A percentile compares a stretch with the other conserved stretches of the same genome.
Evolutionary conservation across 2,329 filamentous ascomycete species (phyloP).

Genomic region (Chrysoporthe puriensis): DNA sequence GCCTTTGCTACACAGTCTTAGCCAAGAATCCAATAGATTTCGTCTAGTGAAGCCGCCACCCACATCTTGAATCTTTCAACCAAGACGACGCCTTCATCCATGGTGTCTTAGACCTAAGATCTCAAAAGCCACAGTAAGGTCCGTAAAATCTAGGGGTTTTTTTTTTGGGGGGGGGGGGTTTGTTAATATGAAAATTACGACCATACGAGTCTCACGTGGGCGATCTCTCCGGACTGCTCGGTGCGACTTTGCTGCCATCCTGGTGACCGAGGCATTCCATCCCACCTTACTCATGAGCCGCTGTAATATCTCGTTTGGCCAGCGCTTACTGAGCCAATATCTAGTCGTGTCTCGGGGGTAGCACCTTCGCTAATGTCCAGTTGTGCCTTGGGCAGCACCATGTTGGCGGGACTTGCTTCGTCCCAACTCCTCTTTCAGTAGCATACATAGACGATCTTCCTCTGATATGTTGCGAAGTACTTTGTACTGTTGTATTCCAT

Average conservation of each 20-base stretch:
- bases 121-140: neutral
- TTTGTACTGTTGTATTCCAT: neutral
- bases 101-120: neutral
- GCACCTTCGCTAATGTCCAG: neutral
- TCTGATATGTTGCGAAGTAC: neutral
- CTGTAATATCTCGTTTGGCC: neutral
- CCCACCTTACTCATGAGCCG: neutral
- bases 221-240: neutral
- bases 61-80: neutral
- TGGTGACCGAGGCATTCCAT: neutral
- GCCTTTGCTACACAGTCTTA: slow-evolving; percentile 6
- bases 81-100: neutral
- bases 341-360: neutral
- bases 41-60: neutral
- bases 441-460: neutral
- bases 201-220: neutral
- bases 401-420: neutral
- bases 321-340: neutral
- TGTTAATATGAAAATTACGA: too few species aligned
- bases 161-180: neutral
- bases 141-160: too few species aligned
- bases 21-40: slow-evolving; percentile 8
- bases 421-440: neutral
- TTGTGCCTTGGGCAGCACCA: neutral
- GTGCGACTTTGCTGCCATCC: neutral